Percentiles rank a stretch among this genome's conserved stretches.
Evolutionary conservation across 371 early-diverging fungal species (phyloP).

Genomic region (Syncephalis fuscata): DNA sequence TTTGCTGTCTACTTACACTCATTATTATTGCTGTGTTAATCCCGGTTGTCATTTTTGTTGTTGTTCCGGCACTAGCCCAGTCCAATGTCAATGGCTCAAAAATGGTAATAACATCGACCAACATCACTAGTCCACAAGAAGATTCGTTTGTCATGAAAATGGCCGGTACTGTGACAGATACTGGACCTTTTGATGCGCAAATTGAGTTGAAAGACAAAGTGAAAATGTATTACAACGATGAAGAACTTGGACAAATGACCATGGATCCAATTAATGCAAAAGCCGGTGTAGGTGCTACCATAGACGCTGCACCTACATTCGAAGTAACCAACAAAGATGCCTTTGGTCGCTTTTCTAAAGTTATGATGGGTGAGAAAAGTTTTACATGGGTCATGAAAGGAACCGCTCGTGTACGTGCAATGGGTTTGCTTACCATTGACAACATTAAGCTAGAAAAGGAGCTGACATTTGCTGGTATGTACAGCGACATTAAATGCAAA

Average conservation of each 20-base stretch:
- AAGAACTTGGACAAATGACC: slow-evolving; percentile 18
- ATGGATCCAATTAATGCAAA: slow-evolving; percentile 15
- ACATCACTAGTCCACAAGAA: slow-evolving; percentile 12
- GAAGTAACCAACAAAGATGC: slow-evolving; percentile 17
- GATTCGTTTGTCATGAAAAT: slow-evolving; percentile 19
- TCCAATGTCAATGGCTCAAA: slow-evolving; percentile 2
- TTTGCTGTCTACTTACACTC: slow-evolving; percentile 2
- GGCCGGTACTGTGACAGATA: slow-evolving; percentile 22
- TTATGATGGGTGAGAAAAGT: slow-evolving; percentile 23
- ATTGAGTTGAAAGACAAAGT: slow-evolving; percentile 25
- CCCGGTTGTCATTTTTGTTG: slow-evolving; percentile 1
- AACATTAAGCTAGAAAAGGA: slow-evolving; percentile 18
- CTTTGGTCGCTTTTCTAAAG: slow-evolving; percentile 22
- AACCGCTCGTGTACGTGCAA: slow-evolving; percentile 23
- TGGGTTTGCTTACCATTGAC: slow-evolving; percentile 11
- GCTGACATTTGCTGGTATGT: slow-evolving; percentile 22
- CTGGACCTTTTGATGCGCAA: slow-evolving; percentile 28
- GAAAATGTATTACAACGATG: slow-evolving; percentile 21
- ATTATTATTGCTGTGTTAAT: slow-evolving; percentile 1
- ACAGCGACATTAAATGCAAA: no score
- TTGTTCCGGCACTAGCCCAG: slow-evolving; percentile 6
- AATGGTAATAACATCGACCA: slow-evolving; percentile 1
- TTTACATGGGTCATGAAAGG: slow-evolving; percentile 33
- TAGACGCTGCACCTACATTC: slow-evolving; percentile 20
- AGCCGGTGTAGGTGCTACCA: slow-evolving; percentile 21